Conservation (phyloP, 2,329 filamentous ascomycete genomes). For the Pyricularia sp. region DNA sequence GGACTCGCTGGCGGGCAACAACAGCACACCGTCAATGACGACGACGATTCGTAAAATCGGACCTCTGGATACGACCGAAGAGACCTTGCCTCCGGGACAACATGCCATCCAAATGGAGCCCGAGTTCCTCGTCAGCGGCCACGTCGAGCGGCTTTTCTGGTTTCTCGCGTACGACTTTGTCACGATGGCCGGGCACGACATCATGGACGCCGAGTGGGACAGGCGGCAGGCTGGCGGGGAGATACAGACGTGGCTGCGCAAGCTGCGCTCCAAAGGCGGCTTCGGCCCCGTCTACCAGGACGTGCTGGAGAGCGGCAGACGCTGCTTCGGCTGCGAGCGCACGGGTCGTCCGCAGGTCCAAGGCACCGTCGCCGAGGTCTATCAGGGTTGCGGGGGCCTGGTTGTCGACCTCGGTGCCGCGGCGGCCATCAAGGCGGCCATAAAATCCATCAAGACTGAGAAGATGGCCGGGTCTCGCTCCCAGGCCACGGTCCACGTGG, state of each 20-base stretch:
- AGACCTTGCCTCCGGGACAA: not conserved
- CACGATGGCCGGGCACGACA: not conserved
- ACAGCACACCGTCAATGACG: not conserved
- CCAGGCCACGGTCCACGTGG: not conserved
- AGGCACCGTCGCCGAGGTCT: not conserved
- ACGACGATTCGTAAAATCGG: not conserved
- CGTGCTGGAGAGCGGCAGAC: not conserved
- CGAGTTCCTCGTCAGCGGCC: not conserved
- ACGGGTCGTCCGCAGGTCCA: not conserved
- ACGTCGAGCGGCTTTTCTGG: slow-evolving; percentile 2
- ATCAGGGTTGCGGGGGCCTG: not conserved
- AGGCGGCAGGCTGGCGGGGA: not conserved
- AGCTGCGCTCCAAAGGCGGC: not conserved
- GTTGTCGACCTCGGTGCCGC: not conserved
- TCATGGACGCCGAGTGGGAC: slow-evolving; percentile 1
- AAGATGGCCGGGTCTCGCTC: not conserved
- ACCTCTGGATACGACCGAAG: not conserved
- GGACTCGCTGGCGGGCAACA: not conserved
- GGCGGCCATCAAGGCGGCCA: not conserved
- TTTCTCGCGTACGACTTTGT: slow-evolving; percentile 1
- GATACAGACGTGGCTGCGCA: slow-evolving; percentile 1
- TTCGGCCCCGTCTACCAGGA: slow-evolving; percentile 3
- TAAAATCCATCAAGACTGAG: not conserved
- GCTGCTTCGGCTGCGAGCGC: not conserved
- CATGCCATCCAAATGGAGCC: not conserved